Conservation (phyloP, 345 rosid genomes). For the Salix koriyanagi region DNA sequence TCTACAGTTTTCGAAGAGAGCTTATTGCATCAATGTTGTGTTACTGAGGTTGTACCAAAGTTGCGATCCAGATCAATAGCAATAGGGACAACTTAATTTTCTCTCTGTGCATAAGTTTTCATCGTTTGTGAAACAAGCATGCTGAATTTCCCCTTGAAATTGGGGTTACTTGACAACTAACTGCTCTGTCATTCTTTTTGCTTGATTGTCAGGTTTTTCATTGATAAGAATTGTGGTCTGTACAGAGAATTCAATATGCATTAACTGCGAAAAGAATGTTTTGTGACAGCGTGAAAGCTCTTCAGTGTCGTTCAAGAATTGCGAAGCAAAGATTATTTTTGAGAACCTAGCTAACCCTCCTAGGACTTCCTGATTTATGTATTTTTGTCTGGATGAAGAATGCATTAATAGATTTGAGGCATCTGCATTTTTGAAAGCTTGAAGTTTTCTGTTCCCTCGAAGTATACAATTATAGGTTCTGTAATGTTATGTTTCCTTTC, state of each 20-base stretch:
- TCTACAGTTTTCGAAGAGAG: not conserved
- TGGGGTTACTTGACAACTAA: not conserved
- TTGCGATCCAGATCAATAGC: not conserved
- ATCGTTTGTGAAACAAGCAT: not conserved
- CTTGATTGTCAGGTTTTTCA: not conserved
- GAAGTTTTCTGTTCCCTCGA: not conserved
- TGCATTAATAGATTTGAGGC: not conserved
- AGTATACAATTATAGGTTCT: not conserved
- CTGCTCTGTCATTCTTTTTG: not conserved
- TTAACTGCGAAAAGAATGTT: not conserved
- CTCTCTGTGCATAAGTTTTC: not conserved
- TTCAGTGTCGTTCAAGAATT: not conserved
- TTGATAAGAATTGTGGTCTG: not conserved
- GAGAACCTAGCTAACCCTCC: not conserved
- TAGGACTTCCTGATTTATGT: not conserved
- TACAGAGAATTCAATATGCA: not conserved
- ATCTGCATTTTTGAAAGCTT: not conserved
- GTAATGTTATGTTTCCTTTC: not conserved
- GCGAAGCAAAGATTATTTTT: not conserved
- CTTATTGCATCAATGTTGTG: not conserved
- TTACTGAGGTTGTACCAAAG: not conserved
- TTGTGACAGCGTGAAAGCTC: not conserved
- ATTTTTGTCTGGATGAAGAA: not conserved
- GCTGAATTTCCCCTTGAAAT: not conserved
- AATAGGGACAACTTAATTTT: not conserved